phyloP scores from a whole-genome alignment of 805 yeast species.

The Saccharomycopsis sp. region DNA sequence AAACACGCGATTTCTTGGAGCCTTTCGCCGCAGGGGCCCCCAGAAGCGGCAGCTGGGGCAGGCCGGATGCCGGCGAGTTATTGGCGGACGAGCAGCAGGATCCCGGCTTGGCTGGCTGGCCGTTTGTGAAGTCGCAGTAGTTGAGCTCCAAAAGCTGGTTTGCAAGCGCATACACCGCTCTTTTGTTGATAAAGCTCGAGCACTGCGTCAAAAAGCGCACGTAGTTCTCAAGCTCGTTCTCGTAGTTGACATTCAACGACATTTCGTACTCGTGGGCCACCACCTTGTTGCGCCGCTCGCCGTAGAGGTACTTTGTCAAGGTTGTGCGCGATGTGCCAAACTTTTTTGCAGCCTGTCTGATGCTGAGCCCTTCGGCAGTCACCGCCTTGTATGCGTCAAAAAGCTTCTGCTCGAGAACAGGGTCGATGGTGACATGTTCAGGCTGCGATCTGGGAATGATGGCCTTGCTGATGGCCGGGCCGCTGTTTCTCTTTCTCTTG shows the following conservation, averaged over 20 bases:
- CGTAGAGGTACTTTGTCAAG: constrained; percentile 18
- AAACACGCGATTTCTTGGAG: constrained; percentile 6
- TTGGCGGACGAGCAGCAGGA: not conserved
- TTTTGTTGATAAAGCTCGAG: constrained; percentile 10
- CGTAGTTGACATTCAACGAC: constrained; percentile 16
- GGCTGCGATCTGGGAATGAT: constrained; percentile 15
- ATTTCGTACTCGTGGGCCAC: constrained; percentile 20
- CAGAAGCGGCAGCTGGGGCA: not conserved
- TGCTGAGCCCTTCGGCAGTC: constrained; percentile 11
- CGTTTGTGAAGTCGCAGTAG: not conserved
- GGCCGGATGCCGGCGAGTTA: not conserved
- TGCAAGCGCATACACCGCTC: constrained; percentile 14
- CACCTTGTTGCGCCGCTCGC: constrained; percentile 18
- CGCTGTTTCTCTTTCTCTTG: constrained; percentile 14
- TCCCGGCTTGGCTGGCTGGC: not conserved
- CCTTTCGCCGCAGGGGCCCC: not conserved
- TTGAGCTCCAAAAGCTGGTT: constrained; percentile 12
- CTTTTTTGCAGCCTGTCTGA: constrained; percentile 18
- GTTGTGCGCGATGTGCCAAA: constrained; percentile 17
- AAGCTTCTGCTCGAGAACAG: constrained; percentile 15
- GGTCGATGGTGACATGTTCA: constrained; percentile 20
- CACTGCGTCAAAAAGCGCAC: constrained; percentile 5
- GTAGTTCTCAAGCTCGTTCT: constrained; percentile 14
- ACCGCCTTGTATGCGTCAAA: constrained; percentile 20
- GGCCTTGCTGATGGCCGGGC: constrained; percentile 17